A percentile compares a stretch with the other conserved stretches of the same genome.
phyloP scores from a whole-genome alignment of 768 basidiomycete species.

The Mycena indigotica region DNA sequence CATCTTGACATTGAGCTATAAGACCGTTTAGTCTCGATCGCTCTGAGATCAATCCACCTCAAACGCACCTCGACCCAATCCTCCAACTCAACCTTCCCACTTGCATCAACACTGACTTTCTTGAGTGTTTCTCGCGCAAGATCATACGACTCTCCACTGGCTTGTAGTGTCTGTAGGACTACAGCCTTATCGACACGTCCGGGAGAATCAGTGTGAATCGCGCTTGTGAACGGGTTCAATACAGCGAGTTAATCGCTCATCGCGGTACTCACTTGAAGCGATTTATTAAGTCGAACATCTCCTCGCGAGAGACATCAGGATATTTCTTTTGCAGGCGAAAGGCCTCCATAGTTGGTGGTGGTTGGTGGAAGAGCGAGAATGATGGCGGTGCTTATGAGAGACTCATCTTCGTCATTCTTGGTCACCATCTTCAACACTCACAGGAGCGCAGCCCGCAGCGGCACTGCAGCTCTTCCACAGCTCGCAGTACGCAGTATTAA shows the following conservation, averaged over 20 bases:
- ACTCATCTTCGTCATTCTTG: background rate
- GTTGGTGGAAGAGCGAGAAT: constrained; percentile 5
- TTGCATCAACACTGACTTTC: constrained; percentile 90
- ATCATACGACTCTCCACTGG: constrained; percentile 88
- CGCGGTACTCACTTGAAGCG: constrained; percentile 88
- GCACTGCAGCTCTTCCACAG: too few species aligned
- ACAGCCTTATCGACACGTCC: constrained; percentile 82
- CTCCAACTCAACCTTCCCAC: constrained; percentile 94
- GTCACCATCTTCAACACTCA: background rate
- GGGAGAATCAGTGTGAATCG: constrained; percentile 75
- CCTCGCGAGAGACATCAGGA: constrained; percentile 87
- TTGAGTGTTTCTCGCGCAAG: constrained; percentile 88
- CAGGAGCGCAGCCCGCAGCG: background rate
- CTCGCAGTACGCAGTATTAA: too few species aligned
- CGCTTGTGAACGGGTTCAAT: constrained; percentile 41
- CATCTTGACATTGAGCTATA: constrained; percentile 81
- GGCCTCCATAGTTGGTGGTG: constrained; percentile 62
- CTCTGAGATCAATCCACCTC: constrained; percentile 20
- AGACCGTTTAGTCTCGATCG: constrained; percentile 20
- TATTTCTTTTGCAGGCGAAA: constrained; percentile 89
- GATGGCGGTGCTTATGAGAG: constrained; percentile 5
- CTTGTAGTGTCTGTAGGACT: constrained; percentile 77
- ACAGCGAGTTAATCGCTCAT: background rate
- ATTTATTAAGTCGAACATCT: constrained; percentile 92
- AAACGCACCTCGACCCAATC: constrained; percentile 94